Evolutionary conservation across 352 stramenopile species (phyloP).

Genomic region (Phytophthora tentaculata): DNA sequence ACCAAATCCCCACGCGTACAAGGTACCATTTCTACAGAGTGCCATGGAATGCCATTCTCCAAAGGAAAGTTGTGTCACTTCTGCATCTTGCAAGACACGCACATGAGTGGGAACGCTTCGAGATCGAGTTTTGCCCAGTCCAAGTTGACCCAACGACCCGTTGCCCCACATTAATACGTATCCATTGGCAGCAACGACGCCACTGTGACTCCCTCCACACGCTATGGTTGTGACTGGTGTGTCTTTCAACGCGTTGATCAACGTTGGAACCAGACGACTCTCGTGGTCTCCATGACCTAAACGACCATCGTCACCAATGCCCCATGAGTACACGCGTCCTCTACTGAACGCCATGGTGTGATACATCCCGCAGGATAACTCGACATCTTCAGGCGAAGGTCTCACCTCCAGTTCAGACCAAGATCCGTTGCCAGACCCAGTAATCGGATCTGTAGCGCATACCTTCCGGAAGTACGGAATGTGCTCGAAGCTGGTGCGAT

Average conservation of each 20-base stretch:
- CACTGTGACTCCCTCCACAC: constrained; percentile 68
- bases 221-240: constrained; percentile 46
- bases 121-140: constrained; percentile 46
- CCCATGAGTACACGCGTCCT: constrained; percentile 63
- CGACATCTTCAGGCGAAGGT: constrained; percentile 34
- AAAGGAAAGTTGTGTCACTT: constrained; percentile 57
- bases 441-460: neutral
- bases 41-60: constrained; percentile 79
- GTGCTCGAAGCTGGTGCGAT: constrained; percentile 54
- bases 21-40: constrained; percentile 53
- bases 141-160: constrained; percentile 63
- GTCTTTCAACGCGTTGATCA: constrained; percentile 43
- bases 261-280: constrained; percentile 43
- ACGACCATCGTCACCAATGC: constrained; percentile 68
- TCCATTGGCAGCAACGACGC: constrained; percentile 42
- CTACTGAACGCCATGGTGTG: constrained; percentile 59
- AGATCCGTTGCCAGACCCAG: neutral
- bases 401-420: constrained; percentile 12
- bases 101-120: constrained; percentile 50
- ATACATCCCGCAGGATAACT: constrained; percentile 62
- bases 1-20: constrained; percentile 76
- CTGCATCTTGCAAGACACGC: constrained; percentile 49
- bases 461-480: constrained; percentile 60
- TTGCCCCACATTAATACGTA: constrained; percentile 72
- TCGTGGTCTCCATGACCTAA: constrained; percentile 63